Evolutionary conservation across 176 grass and related monocot genomes (phyloP).

Genomic region (Lolium perenne): DNA sequence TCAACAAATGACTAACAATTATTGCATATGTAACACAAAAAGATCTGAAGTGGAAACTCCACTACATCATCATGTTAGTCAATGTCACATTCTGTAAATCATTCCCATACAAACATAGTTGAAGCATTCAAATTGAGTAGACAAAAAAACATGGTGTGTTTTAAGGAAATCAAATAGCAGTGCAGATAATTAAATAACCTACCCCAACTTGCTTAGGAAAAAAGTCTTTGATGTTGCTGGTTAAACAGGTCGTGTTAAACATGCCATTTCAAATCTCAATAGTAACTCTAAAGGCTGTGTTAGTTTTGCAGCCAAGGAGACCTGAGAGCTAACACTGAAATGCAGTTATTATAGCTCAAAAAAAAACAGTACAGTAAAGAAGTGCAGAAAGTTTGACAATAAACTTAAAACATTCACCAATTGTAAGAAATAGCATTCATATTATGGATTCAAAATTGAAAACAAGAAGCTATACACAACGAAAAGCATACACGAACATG

Average conservation of each 20-base stretch:
- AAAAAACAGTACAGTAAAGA: background rate
- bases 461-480: background rate
- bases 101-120: background rate
- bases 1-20: background rate
- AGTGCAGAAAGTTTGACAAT: background rate
- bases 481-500: background rate
- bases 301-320: background rate
- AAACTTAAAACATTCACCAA: slow-evolving; percentile 27
- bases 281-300: background rate
- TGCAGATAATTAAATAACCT: background rate
- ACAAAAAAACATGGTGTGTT: background rate
- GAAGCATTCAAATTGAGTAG: background rate
- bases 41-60: background rate
- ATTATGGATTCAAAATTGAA: background rate
- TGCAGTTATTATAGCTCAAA: background rate
- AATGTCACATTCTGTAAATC: background rate
- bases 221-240: background rate
- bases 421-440: background rate
- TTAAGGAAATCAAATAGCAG: background rate
- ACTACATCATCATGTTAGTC: background rate
- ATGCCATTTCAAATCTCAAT: background rate
- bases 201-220: too few species aligned
- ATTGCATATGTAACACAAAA: background rate
- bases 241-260: background rate
- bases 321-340: background rate